Conservation (phyloP, 768 basidiomycete genomes). For the Boletus subparvulus region DNA sequence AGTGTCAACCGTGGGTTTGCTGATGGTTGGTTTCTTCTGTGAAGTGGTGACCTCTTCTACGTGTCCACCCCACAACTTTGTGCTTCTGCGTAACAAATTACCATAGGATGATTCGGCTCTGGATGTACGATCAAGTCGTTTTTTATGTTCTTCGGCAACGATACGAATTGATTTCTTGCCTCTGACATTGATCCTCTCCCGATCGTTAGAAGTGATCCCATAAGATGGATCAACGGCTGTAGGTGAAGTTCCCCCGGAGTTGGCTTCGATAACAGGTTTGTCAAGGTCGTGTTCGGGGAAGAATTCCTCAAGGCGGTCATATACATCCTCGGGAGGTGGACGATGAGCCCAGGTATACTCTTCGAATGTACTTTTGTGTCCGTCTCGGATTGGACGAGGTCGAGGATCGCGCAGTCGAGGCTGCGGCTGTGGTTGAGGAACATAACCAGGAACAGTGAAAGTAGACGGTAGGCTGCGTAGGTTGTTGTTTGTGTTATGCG, state of each 20-base stretch:
- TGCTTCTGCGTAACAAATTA: slow-evolving; percentile 72
- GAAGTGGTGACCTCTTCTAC: slow-evolving; percentile 90
- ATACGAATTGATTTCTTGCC: slow-evolving; percentile 91
- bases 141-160: slow-evolving; percentile 87
- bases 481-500: slow-evolving; percentile 18
- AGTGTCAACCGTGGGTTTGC: slow-evolving; percentile 52
- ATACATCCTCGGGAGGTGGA: slow-evolving; percentile 89
- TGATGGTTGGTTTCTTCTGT: slow-evolving; percentile 50
- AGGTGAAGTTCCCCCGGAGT: slow-evolving; percentile 77
- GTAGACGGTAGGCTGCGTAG: slow-evolving; percentile 17
- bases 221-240: slow-evolving; percentile 55
- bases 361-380: slow-evolving; percentile 52
- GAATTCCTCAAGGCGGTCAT: slow-evolving; percentile 89
- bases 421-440: slow-evolving; percentile 13
- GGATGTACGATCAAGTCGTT: slow-evolving; percentile 67
- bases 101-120: slow-evolving; percentile 52
- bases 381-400: slow-evolving; percentile 30
- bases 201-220: slow-evolving; percentile 35
- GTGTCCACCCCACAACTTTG: slow-evolving; percentile 93
- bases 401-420: slow-evolving; percentile 16
- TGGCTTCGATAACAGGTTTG: slow-evolving; percentile 89
- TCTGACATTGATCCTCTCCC: slow-evolving; percentile 44
- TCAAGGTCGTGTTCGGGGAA: slow-evolving; percentile 97
- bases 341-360: slow-evolving; percentile 86
- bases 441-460: slow-evolving; percentile 20